Evolutionary conservation across 495 filamentous ascomycete genomes (phyloP).

Genomic region (Podospora australis): DNA sequence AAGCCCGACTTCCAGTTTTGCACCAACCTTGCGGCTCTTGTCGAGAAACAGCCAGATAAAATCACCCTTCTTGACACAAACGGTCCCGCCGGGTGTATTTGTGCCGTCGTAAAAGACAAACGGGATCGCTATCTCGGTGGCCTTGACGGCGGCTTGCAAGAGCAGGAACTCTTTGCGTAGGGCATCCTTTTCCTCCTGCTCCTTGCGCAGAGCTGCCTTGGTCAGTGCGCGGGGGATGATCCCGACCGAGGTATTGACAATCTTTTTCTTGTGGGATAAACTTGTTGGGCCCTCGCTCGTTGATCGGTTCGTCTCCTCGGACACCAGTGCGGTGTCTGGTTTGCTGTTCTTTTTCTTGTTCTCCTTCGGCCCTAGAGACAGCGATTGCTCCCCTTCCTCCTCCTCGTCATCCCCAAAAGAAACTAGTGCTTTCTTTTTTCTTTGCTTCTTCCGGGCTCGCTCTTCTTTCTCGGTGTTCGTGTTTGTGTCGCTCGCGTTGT

Average conservation of each 20-base stretch:
- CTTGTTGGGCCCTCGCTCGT: constrained; percentile 3
- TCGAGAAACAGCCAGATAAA: constrained; percentile 87
- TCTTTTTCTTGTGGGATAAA: background rate
- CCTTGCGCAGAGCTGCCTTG: constrained; percentile 73
- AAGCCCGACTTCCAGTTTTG: constrained; percentile 69
- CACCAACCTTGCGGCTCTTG: constrained; percentile 80
- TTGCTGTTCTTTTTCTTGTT: constrained; percentile 7
- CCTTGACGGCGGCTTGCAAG: constrained; percentile 82
- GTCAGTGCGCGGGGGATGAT: constrained; percentile 75
- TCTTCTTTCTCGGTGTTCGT: constrained; percentile 43
- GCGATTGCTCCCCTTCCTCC: constrained; percentile 19
- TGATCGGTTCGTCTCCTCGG: background rate
- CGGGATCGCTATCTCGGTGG: constrained; percentile 81
- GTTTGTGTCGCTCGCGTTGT: constrained; percentile 24
- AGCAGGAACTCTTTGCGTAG: constrained; percentile 77
- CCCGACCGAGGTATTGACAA: constrained; percentile 58
- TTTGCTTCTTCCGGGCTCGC: constrained; percentile 26
- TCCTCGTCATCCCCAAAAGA: constrained; percentile 40
- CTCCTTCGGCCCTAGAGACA: constrained; percentile 30
- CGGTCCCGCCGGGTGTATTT: constrained; percentile 77
- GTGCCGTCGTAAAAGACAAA: constrained; percentile 99
- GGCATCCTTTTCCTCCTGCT: constrained; percentile 74
- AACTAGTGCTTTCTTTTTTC: constrained; percentile 35
- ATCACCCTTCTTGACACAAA: constrained; percentile 87
- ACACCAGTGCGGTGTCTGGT: background rate